A percentile compares a stretch with the other conserved stretches of the same genome.
Conservation (phyloP, 1,284 basidiomycete species). For the Clitocybe nebularis region DNA sequence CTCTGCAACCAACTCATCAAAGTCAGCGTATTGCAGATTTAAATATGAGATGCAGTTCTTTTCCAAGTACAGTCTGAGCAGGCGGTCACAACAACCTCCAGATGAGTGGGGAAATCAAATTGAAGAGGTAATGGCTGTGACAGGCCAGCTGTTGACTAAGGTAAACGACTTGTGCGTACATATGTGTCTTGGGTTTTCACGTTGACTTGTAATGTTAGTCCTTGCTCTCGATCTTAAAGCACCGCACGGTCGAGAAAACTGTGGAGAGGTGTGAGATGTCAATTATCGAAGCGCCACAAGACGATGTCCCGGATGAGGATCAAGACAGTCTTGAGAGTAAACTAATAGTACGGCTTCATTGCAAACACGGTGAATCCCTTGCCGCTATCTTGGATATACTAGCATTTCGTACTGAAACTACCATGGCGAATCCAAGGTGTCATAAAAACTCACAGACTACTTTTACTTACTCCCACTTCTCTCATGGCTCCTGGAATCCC, state of each 20-base stretch:
- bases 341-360: slow-evolving; percentile 66
- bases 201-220: slow-evolving; percentile 51
- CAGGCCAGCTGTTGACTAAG: slow-evolving; percentile 67
- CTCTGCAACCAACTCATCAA: slow-evolving; percentile 70
- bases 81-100: slow-evolving; percentile 18
- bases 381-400: too few species aligned
- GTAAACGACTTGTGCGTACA: too few species aligned
- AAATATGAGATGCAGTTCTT: slow-evolving; percentile 68
- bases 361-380: slow-evolving; percentile 81
- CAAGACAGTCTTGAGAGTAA: slow-evolving; percentile 65
- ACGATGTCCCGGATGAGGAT: slow-evolving; percentile 42
- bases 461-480: slow-evolving; percentile 52
- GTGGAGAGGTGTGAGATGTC: slow-evolving; percentile 73
- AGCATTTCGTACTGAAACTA: background rate
- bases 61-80: slow-evolving; percentile 53
- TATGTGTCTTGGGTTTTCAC: too few species aligned
- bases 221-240: slow-evolving; percentile 67
- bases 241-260: slow-evolving; percentile 67
- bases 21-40: slow-evolving; percentile 79
- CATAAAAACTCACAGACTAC: slow-evolving; percentile 72
- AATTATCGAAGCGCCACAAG: slow-evolving; percentile 50
- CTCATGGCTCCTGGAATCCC: slow-evolving; percentile 60
- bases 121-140: slow-evolving; percentile 34
- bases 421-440: slow-evolving; percentile 48
- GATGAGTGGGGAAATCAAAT: slow-evolving; percentile 22